Percentiles rank a stretch among this genome's conserved stretches.
Evolutionary conservation across 2,329 filamentous ascomycete genomes (phyloP).

Genomic region (Aspergillus uvarum): DNA sequence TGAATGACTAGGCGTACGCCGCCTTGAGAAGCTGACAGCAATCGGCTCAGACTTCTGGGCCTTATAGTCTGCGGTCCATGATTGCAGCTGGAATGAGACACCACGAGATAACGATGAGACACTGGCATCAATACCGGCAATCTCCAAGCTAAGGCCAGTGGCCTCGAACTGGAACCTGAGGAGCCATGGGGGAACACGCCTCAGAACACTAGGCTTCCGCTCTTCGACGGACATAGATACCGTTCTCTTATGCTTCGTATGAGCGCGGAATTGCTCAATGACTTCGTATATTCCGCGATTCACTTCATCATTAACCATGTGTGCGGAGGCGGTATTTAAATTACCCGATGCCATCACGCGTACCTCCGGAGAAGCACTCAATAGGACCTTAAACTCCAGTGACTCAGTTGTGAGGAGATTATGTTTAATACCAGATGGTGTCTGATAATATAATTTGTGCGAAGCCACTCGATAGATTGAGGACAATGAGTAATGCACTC

Average conservation of each 20-base stretch:
- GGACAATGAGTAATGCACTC: constrained; percentile 81
- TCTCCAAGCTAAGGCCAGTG: constrained; percentile 83
- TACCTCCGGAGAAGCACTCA: constrained; percentile 82
- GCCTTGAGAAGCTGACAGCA: constrained; percentile 51
- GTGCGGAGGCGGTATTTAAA: constrained; percentile 82
- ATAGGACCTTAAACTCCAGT: constrained; percentile 79
- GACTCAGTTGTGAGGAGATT: constrained; percentile 85
- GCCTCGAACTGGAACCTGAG: constrained; percentile 80
- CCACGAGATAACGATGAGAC: constrained; percentile 82
- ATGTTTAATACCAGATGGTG: constrained; percentile 75
- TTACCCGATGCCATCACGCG: constrained; percentile 77
- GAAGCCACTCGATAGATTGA: constrained; percentile 80
- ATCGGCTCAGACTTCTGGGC: constrained; percentile 70
- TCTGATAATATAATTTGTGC: constrained; percentile 93
- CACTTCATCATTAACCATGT: constrained; percentile 88
- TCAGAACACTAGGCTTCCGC: constrained; percentile 67
- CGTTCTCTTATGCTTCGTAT: constrained; percentile 63
- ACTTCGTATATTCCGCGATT: constrained; percentile 91
- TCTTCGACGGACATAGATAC: constrained; percentile 50
- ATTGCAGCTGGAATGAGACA: constrained; percentile 80
- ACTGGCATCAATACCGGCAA: constrained; percentile 81
- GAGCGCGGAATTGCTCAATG: constrained; percentile 73
- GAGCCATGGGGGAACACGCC: constrained; percentile 80
- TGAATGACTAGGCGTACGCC: constrained; percentile 72
- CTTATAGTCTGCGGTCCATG: constrained; percentile 84